These are phyloP conservation scores for Albugo laibachii DNA, from an alignment of 352 stramenopile species.

Conservation along the genomic window DNA sequence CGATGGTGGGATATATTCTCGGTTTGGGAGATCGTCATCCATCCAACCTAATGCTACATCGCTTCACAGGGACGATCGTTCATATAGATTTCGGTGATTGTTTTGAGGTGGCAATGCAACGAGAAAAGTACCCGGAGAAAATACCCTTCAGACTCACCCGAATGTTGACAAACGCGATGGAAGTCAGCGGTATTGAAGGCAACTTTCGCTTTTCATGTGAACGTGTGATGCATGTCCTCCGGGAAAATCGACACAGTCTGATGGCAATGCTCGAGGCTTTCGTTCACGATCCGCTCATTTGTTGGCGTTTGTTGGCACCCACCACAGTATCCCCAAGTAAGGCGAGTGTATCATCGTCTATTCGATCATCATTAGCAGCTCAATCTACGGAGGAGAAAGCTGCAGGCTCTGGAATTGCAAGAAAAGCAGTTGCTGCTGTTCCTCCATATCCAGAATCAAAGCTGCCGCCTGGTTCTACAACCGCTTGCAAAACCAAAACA, in stretches of 20 bases:
- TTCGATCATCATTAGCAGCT: slow-evolving; percentile 10
- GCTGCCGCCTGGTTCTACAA: slow-evolving; percentile 1
- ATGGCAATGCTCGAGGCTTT: slow-evolving; percentile 99
- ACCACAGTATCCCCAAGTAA: slow-evolving; percentile 34
- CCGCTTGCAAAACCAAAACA: slow-evolving; percentile 6
- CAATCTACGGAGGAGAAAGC: slow-evolving; percentile 11
- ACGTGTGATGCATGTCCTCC: slow-evolving; percentile 92
- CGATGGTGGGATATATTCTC: slow-evolving; percentile 97
- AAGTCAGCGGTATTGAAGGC: slow-evolving; percentile 94
- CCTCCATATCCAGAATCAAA: not conserved
- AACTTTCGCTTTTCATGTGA: slow-evolving; percentile 97
- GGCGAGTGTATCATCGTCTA: slow-evolving; percentile 13
- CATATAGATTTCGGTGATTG: slow-evolving; percentile 95
- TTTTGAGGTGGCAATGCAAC: slow-evolving; percentile 98
- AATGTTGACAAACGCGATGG: slow-evolving; percentile 99
- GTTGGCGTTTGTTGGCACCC: slow-evolving; percentile 83
- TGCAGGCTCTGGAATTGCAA: not conserved
- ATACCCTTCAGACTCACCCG: slow-evolving; percentile 98
- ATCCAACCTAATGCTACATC: slow-evolving; percentile 99
- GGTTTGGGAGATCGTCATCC: slow-evolving; percentile 97
- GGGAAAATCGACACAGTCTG: slow-evolving; percentile 93
- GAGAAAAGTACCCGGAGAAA: slow-evolving; percentile 98
- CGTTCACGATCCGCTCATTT: slow-evolving; percentile 98
- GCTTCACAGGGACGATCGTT: slow-evolving; percentile 90
- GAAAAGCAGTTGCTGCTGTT: slow-evolving; percentile 2